Evolutionary conservation across 1,284 basidiomycete species (phyloP), one percentile per base, ranked within the genome.

Genomic region (Ceratobasidium sp.): DNA sequence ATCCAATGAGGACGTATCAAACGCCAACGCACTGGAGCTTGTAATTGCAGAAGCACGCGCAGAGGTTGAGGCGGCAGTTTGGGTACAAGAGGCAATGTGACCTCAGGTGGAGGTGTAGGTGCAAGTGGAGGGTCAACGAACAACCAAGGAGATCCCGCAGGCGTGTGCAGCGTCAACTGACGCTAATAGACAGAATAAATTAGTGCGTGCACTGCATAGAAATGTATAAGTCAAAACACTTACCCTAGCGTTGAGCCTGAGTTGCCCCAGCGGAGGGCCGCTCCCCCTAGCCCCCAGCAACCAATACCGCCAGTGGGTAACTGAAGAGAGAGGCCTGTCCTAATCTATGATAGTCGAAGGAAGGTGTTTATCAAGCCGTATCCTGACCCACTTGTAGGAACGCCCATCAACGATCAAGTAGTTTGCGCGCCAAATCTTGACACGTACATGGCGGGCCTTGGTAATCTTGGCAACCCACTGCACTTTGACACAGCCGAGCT

Each of bases 401-500:
- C 62, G 19, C 62, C 45, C 11, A 64, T 64, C 24, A 47, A 56
- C 31, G 45, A 71, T 54, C 5, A 9, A 2, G 31, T 17, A 17
- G n/a, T n/a, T 24, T 17, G 22, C 7, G 27, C 44, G 19, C 47
- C 19, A 3, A 44, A 71, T 41, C 44, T 71, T 8, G 44, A 47
- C 29, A 17, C 54, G 17, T 71, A 71, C 24, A 57, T 71, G 44
- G 36, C 36, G 1, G 14, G 15, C 15, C 4, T 8, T 27, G 62
- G 62, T 19, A 31, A 47, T 24, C 62, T 64, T 7, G 62, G 62
- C 44, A 50, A 31, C 45, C 45, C 27, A 2, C 22, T 11, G 5
- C 22, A 63, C 19, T 64, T 64, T 31, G 17, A 64, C 5, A 50
- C 62, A 1, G 45, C 45, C 24, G 62, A 64, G 44, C 17, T 64